Conservation (phyloP, 2,329 filamentous ascomycete genomes). For the Cordyceps cateniannulata region DNA sequence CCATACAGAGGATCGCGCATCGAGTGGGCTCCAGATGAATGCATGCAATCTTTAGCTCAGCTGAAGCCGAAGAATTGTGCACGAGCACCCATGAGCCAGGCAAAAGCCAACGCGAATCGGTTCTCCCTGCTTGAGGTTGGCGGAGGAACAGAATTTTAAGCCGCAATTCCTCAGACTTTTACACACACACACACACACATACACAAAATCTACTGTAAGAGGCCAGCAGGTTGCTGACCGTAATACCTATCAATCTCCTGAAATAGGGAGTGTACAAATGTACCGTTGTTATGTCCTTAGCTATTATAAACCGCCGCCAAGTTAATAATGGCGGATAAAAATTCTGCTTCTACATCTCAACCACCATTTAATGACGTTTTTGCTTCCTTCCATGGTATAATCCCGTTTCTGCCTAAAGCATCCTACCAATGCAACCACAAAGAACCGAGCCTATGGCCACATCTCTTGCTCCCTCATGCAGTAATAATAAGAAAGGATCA, state of each 20-base stretch:
- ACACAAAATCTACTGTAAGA: background rate
- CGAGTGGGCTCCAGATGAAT: constrained; percentile 68
- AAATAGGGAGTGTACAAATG: constrained; percentile 1
- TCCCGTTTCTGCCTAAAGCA: background rate
- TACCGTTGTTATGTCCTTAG: background rate
- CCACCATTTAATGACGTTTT: background rate
- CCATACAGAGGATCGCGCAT: constrained; percentile 66
- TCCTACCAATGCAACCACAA: background rate
- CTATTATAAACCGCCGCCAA: background rate
- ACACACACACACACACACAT: too few species aligned
- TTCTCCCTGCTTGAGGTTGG: constrained; percentile 2
- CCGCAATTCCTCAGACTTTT: background rate
- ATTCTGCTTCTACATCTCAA: background rate
- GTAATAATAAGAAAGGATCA: background rate
- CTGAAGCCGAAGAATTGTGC: constrained; percentile 19
- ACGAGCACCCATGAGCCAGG: constrained; percentile 23
- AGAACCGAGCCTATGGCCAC: background rate
- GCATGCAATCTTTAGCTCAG: constrained; percentile 48
- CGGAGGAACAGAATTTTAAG: background rate
- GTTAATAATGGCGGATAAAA: background rate
- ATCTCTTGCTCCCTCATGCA: background rate
- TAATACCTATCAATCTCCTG: background rate
- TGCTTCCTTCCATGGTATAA: constrained; percentile 7
- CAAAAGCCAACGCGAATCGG: background rate
- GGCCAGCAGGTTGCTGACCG: background rate